Evolutionary conservation across 2,329 filamentous ascomycete species (phyloP), one percentile per base, ranked within the genome.

Genomic region (Neofusicoccum cordaticola): DNA sequence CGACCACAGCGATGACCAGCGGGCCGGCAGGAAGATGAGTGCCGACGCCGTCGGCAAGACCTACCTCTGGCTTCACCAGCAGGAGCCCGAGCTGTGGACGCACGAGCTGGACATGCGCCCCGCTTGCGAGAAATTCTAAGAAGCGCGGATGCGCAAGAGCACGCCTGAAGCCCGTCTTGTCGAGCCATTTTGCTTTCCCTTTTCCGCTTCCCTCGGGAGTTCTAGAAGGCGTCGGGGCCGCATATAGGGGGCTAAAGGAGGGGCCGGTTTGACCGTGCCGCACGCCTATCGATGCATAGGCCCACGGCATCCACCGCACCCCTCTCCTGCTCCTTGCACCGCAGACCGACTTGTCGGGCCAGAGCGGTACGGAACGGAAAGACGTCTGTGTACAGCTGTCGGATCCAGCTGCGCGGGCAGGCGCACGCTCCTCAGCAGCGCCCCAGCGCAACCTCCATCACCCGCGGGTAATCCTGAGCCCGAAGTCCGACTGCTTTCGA

Each of bases 11-110:
- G 80, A 83, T 63, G 81, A 81, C 34, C 79, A 80, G 47, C 75
- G 75, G 68, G 77, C 69, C 0, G 84, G 84, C 2, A 85, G 84
- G 77, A 83, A 81, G 65, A 87, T 87, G 77, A 82, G 82, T 58
- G 83, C 84, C 0, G 84, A 87, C 71, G 83, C 82, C 31, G 83
- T 87, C 3, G 84, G 85, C 2, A 81, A 83, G 73, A 82, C 82
- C 2, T 86, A 87, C 72, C 68, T 86, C 8, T 85, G 79, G 77
- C 73, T 85, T 67, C 73, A 77, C 66, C 73, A 82, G 67, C 81
- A 83, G 69, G 75, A 76, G 65, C 80, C 80, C n/a, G 81, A 79
- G 52, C 67, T 84, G 50, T 85, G 81, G 81, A 82, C 80, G 3
- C 81, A 84, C 72, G 82, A 85, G 71, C 69, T 85, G 42, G 82